Evolutionary conservation across 2,329 filamentous ascomycete genomes (phyloP), one percentile per base, ranked within the genome.

Genomic region (Plectosphaerella plurivora): DNA sequence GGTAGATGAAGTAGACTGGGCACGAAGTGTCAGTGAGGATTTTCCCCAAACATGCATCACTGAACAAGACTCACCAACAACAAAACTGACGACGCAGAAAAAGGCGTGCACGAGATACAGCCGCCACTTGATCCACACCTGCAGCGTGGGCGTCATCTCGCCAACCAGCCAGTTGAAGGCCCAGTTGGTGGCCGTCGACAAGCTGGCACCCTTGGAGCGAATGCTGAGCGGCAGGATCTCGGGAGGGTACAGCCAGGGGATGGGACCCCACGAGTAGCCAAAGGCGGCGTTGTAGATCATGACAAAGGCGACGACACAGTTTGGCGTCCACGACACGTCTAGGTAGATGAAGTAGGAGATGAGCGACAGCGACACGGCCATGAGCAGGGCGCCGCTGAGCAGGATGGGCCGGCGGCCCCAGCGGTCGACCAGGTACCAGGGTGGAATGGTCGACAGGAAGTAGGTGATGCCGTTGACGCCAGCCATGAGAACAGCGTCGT

Each of bases 221-320:
- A 97, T 97, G 75, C 91, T 97, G 55, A 99, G 78, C 5, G 94
- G 94, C 44, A 99, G 78, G 56, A 99, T 99, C 78, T 99, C 94
- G n/a, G 94, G 94, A 14, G 94, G 94, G 68, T 97, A 97, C 15
- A 99, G 77, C 94, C 94, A 99, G 9, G 94, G 94, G 56, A 99
- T 96, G 1, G 94, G 94, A 16, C 94, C 94, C 94, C 94, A 99
- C 15, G 81, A 83, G 65, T 92, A 96, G 47, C 94, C 94, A 68
- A 97, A 99, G 8, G 94, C 89, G 5, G 93, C 94, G 64, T 99
- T 99, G 74, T 97, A 99, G 48, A 97, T 87, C 88, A 97, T 96
- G 65, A 99, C 94, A 64, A 95, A 96, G 49, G 96, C 71, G 48
- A 97, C 94, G 3, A 97, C 94, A 66, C 96, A 72, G 7, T 82